These are phyloP conservation scores for Sporobolomyces phaffii DNA, from an alignment of 768 basidiomycete genomes.

Conservation along the genomic window DNA sequence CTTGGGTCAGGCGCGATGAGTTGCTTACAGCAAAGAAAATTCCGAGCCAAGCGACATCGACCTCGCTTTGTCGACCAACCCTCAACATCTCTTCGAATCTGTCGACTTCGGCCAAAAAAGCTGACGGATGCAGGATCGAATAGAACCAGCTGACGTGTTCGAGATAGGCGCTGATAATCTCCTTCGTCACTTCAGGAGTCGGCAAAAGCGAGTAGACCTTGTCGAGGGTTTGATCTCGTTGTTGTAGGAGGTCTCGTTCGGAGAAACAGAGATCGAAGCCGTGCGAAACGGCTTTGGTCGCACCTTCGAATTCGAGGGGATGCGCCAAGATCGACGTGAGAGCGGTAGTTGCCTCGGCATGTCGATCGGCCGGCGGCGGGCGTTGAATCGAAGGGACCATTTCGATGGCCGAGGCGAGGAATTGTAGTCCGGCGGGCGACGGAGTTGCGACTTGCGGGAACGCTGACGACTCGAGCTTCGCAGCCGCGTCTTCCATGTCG, in stretches of 20 bases:
- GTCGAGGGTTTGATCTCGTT: neutral
- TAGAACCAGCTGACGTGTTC: constrained; percentile 16
- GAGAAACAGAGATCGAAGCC: constrained; percentile 16
- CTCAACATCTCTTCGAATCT: constrained; percentile 11
- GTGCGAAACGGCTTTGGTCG: constrained; percentile 1
- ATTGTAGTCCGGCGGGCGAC: neutral
- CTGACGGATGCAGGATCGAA: constrained; percentile 1
- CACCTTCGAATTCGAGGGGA: neutral
- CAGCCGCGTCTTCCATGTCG: neutral
- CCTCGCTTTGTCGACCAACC: neutral
- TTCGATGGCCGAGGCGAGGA: constrained; percentile 10
- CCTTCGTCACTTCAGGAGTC: neutral
- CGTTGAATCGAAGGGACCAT: neutral
- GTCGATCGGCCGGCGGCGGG: neutral
- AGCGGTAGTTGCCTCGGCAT: neutral
- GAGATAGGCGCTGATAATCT: neutral
- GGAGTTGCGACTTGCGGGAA: neutral
- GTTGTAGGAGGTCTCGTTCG: neutral
- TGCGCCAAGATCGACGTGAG: neutral
- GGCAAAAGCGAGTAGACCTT: constrained; percentile 1
- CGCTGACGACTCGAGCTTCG: neutral
- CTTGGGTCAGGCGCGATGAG: neutral
- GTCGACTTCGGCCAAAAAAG: constrained; percentile 13
- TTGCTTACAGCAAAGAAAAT: constrained; percentile 13
- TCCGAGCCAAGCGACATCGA: constrained; percentile 12